These are phyloP conservation scores for Bryum argenteum DNA, from an alignment of 225 moss, liverwort and hornwort species.

Conservation along the genomic window DNA sequence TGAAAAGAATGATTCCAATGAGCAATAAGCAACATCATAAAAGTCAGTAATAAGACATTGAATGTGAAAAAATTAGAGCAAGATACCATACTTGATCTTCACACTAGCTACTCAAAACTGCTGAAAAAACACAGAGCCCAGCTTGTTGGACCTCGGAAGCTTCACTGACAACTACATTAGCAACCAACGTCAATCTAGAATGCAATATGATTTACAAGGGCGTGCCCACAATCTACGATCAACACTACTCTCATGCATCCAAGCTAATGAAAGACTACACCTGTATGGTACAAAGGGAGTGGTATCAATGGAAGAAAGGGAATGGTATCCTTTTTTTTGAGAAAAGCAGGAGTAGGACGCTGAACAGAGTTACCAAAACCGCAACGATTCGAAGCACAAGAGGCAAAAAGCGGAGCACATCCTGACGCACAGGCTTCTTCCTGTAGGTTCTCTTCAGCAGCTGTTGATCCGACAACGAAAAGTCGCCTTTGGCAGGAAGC, in stretches of 20 bases:
- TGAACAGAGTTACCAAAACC: slow-evolving; percentile 31
- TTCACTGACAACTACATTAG: slow-evolving; percentile 8
- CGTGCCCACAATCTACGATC: slow-evolving; percentile 5
- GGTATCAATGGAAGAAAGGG: slow-evolving; percentile 35
- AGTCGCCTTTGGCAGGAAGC: slow-evolving; percentile 34
- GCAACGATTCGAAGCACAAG: slow-evolving; percentile 38
- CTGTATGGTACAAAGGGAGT: slow-evolving; percentile 14
- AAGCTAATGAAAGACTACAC: slow-evolving; percentile 8
- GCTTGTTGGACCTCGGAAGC: not conserved
- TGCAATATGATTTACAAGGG: not conserved
- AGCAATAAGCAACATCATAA: too few relatives aligned
- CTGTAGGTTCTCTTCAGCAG: slow-evolving; percentile 23
- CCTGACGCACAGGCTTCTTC: slow-evolving; percentile 4
- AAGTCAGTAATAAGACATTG: too few relatives aligned
- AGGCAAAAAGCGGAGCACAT: slow-evolving; percentile 23
- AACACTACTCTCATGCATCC: not conserved
- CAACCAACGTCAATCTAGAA: slow-evolving; percentile 8
- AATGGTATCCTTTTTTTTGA: slow-evolving; percentile 33
- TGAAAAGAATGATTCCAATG: too few relatives aligned
- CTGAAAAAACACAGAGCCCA: not conserved
- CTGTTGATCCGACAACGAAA: slow-evolving; percentile 47
- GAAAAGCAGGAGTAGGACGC: slow-evolving; percentile 36
- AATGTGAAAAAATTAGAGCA: too few relatives aligned
- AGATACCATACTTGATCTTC: too few relatives aligned
- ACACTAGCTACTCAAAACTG: too few relatives aligned